Evolutionary conservation across 805 yeast species (phyloP).

Genomic region (Barnettozyma californica): DNA sequence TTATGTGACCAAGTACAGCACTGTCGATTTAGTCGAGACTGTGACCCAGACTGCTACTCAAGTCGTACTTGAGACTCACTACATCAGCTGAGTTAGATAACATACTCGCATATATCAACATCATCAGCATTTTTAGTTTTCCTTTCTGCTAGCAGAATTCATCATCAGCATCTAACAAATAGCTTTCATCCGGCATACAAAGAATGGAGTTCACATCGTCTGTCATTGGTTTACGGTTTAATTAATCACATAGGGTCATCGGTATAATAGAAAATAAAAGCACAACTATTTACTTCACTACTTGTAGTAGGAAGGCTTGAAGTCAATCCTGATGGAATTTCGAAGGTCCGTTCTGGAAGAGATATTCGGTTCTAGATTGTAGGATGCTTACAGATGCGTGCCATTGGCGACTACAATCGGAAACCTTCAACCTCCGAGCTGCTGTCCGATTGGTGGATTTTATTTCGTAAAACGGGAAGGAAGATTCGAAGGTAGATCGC

Average conservation of each 20-base stretch:
- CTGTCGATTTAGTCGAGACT: slow-evolving; percentile 23
- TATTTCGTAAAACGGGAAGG: too few relatives aligned
- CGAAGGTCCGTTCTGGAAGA: too few relatives aligned
- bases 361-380: too few relatives aligned
- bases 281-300: background rate
- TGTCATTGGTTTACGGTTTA: background rate
- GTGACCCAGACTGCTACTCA: slow-evolving; percentile 22
- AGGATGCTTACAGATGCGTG: too few relatives aligned
- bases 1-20: slow-evolving; percentile 21
- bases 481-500: too few relatives aligned
- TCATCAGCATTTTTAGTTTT: background rate
- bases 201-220: background rate
- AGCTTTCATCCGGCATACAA: background rate
- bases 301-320: background rate
- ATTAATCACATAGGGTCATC: background rate
- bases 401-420: too few relatives aligned
- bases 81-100: slow-evolving; percentile 9
- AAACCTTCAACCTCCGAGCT: too few relatives aligned
- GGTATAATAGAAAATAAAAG: background rate
- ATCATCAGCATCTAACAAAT: background rate
- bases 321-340: too few relatives aligned
- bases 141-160: background rate
- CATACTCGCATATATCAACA: background rate
- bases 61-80: slow-evolving; percentile 23
- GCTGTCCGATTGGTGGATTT: too few relatives aligned